These are phyloP conservation scores for Tulasnella sp. DNA, from an alignment of 768 basidiomycete genomes.

Conservation along the genomic window DNA sequence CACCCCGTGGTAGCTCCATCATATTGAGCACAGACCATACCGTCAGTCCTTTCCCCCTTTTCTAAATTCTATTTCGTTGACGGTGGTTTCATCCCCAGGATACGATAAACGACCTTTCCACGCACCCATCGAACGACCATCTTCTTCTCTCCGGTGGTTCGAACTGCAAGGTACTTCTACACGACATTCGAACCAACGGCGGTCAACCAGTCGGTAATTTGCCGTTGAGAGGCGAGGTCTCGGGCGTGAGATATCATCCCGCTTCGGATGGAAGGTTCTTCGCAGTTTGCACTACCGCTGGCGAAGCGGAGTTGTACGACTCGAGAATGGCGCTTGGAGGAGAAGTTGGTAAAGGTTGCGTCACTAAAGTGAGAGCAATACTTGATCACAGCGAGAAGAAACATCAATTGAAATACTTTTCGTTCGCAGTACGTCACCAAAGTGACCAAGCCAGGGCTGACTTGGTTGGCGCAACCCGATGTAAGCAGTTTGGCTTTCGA, in stretches of 20 bases:
- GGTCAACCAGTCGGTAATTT: background rate
- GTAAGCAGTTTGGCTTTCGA: slow-evolving; percentile 5
- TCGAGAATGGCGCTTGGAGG: slow-evolving; percentile 3
- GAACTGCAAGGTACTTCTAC: background rate
- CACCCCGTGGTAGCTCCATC: background rate
- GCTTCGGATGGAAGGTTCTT: slow-evolving; percentile 9
- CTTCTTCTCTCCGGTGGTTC: background rate
- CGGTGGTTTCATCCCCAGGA: background rate
- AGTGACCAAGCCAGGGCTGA: slow-evolving; percentile 9
- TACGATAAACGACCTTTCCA: slow-evolving; percentile 18
- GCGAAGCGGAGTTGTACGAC: slow-evolving; percentile 1
- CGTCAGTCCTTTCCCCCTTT: background rate
- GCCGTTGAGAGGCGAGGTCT: background rate
- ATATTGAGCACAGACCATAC: background rate
- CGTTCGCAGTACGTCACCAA: background rate
- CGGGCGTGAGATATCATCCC: slow-evolving; percentile 21
- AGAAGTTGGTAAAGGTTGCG: background rate
- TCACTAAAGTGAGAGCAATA: background rate
- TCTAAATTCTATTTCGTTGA: background rate
- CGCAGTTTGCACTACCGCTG: background rate
- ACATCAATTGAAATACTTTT: background rate
- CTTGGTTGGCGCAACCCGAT: slow-evolving; percentile 6
- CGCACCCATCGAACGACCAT: slow-evolving; percentile 19
- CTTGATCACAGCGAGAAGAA: background rate
- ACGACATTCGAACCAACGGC: background rate